Conservation (phyloP, 192 early-diverging fungal species). For the Allomyces macrogynus region DNA sequence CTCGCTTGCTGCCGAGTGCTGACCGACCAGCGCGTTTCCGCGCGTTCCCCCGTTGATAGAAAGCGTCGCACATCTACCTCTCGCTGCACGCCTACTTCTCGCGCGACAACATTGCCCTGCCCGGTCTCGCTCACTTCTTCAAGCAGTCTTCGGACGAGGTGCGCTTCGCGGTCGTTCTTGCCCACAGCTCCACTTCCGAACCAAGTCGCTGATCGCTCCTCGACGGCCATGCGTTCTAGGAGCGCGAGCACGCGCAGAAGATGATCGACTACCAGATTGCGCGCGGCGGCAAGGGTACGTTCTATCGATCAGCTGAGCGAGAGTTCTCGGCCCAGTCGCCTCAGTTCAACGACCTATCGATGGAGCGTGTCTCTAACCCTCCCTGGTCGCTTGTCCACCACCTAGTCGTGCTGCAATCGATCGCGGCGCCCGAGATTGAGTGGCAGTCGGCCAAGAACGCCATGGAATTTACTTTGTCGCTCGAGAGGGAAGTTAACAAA, state of each 20-base stretch:
- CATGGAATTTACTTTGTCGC: slow-evolving; percentile 29
- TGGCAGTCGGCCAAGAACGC: slow-evolving; percentile 36
- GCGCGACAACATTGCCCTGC: slow-evolving; percentile 19
- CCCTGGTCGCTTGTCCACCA: too few relatives aligned
- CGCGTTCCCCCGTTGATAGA: not conserved
- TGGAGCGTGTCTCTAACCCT: too few relatives aligned
- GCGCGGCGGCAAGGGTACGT: slow-evolving; percentile 23
- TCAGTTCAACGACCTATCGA: too few relatives aligned
- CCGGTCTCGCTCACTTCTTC: slow-evolving; percentile 34
- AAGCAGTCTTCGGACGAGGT: slow-evolving; percentile 21
- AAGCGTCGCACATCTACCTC: slow-evolving; percentile 33
- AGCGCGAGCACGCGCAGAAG: slow-evolving; percentile 22
- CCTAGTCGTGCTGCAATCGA: not conserved
- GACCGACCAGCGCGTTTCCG: too few relatives aligned
- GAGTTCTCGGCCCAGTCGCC: too few relatives aligned
- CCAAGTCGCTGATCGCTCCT: slow-evolving; percentile 9
- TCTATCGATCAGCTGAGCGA: too few relatives aligned
- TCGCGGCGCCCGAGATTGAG: slow-evolving; percentile 12
- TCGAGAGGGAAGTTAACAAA: slow-evolving; percentile 43
- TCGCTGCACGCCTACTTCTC: slow-evolving; percentile 30
- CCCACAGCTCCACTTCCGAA: slow-evolving; percentile 1
- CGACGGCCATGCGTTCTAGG: not conserved
- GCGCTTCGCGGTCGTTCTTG: not conserved
- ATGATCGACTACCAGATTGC: slow-evolving; percentile 30
- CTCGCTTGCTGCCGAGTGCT: too few relatives aligned